These are phyloP conservation scores for Xylariales sp. DNA, from an alignment of 2,329 filamentous ascomycete genomes.

Conservation along the genomic window DNA sequence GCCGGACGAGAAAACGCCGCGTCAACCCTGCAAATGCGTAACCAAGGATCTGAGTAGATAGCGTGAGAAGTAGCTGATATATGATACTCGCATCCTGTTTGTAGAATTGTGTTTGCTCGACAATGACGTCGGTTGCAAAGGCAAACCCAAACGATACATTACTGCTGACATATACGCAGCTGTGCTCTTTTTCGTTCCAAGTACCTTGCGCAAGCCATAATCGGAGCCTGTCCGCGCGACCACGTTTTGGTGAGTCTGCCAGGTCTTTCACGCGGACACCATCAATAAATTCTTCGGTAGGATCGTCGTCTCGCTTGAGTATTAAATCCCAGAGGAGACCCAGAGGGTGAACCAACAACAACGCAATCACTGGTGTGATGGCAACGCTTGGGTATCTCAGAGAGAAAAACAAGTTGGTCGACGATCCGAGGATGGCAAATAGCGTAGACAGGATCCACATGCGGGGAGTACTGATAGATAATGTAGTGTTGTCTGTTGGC, in stretches of 20 bases:
- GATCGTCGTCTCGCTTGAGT: conserved; percentile 57
- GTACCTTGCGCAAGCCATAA: conserved; percentile 74
- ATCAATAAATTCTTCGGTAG: conserved; percentile 51
- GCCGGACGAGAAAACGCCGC: conserved; percentile 75
- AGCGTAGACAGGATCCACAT: conserved; percentile 82
- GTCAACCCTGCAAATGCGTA: conserved; percentile 84
- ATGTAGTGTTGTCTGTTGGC: conserved; percentile 66
- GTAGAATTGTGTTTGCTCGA: conserved; percentile 87
- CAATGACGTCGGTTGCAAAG: conserved; percentile 85
- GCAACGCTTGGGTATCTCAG: conserved; percentile 86
- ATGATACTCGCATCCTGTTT: conserved; percentile 71
- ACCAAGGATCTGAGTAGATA: conserved; percentile 82
- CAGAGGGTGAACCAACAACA: conserved; percentile 79
- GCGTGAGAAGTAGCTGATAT: conserved; percentile 77
- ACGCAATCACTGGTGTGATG: conserved; percentile 83
- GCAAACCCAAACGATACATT: conserved; percentile 88
- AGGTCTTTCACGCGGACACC: conserved; percentile 34
- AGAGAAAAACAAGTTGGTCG: conserved; percentile 84
- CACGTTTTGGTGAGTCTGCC: conserved; percentile 15
- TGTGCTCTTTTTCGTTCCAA: conserved; percentile 89
- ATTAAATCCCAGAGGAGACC: conserved; percentile 74
- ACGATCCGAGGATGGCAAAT: conserved; percentile 76
- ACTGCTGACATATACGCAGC: conserved; percentile 84
- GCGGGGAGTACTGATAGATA: conserved; percentile 84
- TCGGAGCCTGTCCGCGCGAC: conserved; percentile 43